Evolutionary conservation across 768 basidiomycete genomes (phyloP).

Genomic region (Trametes elegans): DNA sequence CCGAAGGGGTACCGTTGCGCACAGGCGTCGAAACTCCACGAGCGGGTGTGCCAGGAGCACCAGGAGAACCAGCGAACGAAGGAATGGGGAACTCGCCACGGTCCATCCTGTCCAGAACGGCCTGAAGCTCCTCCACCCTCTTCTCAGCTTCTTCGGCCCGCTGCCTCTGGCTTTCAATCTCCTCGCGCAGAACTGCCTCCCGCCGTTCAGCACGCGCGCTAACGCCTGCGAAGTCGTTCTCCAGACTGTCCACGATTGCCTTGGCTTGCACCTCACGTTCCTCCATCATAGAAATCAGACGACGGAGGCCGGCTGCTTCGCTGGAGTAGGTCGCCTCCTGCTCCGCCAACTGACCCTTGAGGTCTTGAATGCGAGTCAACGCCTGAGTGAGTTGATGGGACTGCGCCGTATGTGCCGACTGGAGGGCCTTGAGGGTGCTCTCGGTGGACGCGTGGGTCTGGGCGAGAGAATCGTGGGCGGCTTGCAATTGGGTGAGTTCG

Average conservation of each 20-base stretch:
- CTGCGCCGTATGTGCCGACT: constrained; percentile 68
- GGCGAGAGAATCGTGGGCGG: constrained; percentile 68
- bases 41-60: constrained; percentile 27
- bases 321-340: constrained; percentile 80
- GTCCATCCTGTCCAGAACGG: constrained; percentile 68
- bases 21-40: constrained; percentile 44
- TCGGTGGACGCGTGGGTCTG: constrained; percentile 67
- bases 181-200: constrained; percentile 64
- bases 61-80: constrained; percentile 29
- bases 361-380: constrained; percentile 68
- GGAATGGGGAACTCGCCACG: constrained; percentile 68
- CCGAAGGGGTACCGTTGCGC: constrained; percentile 35
- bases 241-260: constrained; percentile 76
- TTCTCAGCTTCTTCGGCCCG: constrained; percentile 71
- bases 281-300: constrained; percentile 83
- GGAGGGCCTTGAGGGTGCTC: constrained; percentile 68
- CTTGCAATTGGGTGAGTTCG: constrained; percentile 73
- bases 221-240: constrained; percentile 77
- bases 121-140: constrained; percentile 67
- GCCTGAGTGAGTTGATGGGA: constrained; percentile 76
- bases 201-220: constrained; percentile 66
- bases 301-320: constrained; percentile 70
- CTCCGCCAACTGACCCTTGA: constrained; percentile 77
- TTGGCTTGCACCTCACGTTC: constrained; percentile 84
- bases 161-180: constrained; percentile 68